Evolutionary conservation across 257 asterid species (phyloP).

Genomic region (Primulina tabacum): DNA sequence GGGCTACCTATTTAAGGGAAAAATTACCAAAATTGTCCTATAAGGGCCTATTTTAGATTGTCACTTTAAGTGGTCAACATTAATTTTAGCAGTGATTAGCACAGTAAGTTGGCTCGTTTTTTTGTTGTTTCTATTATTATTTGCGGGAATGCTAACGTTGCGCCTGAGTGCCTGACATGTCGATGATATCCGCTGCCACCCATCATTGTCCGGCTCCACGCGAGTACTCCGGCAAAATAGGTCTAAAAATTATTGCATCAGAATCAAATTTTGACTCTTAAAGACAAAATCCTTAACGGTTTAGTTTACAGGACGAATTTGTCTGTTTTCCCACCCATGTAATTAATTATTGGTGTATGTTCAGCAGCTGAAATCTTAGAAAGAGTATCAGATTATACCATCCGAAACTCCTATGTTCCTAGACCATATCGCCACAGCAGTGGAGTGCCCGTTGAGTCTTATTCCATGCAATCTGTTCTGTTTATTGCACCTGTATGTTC

Average conservation of each 20-base stretch:
- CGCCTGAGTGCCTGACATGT: background rate
- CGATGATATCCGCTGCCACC: background rate
- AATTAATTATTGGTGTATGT: no score
- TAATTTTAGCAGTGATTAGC: background rate
- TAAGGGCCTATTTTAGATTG: background rate
- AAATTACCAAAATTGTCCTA: background rate
- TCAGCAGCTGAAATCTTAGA: no score
- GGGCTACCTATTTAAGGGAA: background rate
- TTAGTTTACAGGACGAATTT: no score
- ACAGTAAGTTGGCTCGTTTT: background rate
- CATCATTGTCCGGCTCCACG: background rate
- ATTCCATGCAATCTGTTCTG: background rate
- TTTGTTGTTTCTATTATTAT: background rate
- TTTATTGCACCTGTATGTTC: background rate
- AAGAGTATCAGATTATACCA: no score
- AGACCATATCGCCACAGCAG: background rate
- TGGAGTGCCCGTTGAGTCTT: background rate
- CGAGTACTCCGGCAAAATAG: no score
- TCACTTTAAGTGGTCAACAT: no score
- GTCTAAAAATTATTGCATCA: background rate
- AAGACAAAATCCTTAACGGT: no score
- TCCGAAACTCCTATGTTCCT: background rate
- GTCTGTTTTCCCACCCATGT: no score
- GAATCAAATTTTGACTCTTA: no score
- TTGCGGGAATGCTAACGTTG: background rate